phyloP scores from a whole-genome alignment of 768 basidiomycete species.

The Trametes cinnabarina region DNA sequence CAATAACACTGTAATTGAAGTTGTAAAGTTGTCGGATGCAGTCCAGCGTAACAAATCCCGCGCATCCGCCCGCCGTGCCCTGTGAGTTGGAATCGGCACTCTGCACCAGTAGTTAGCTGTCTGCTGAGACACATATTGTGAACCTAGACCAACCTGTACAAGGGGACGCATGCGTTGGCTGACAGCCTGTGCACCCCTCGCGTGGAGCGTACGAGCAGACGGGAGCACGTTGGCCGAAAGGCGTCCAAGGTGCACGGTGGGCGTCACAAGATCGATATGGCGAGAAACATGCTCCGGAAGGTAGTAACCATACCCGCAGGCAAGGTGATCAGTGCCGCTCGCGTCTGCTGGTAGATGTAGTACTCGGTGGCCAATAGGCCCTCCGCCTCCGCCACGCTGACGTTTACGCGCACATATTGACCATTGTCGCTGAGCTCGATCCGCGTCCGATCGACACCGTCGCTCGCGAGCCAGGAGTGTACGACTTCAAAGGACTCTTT shows the following conservation, averaged over 20 bases:
- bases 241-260: conserved; percentile 62
- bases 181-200: conserved; percentile 3
- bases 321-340: conserved; percentile 50
- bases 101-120: too few relatives aligned
- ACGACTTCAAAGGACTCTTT: conserved; percentile 42
- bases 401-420: conserved; percentile 43
- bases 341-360: conserved; percentile 53
- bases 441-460: conserved; percentile 40
- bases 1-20: conserved; percentile 25
- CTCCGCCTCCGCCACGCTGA: conserved; percentile 44
- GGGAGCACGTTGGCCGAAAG: background rate
- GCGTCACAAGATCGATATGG: conserved; percentile 67
- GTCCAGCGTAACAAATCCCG: conserved; percentile 28
- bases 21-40: conserved; percentile 35
- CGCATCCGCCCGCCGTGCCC: conserved; percentile 17
- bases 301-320: conserved; percentile 62
- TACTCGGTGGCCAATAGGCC: conserved; percentile 48
- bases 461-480: conserved; percentile 41
- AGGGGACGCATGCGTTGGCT: background rate
- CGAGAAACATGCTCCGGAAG: conserved; percentile 55
- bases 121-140: background rate
- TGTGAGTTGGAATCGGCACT: too few relatives aligned
- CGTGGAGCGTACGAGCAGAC: too few relatives aligned
- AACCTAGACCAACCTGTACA: conserved; percentile 11
- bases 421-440: conserved; percentile 39